Conservation (phyloP, 176 grass and related monocot species). For the Carex parvula region DNA sequence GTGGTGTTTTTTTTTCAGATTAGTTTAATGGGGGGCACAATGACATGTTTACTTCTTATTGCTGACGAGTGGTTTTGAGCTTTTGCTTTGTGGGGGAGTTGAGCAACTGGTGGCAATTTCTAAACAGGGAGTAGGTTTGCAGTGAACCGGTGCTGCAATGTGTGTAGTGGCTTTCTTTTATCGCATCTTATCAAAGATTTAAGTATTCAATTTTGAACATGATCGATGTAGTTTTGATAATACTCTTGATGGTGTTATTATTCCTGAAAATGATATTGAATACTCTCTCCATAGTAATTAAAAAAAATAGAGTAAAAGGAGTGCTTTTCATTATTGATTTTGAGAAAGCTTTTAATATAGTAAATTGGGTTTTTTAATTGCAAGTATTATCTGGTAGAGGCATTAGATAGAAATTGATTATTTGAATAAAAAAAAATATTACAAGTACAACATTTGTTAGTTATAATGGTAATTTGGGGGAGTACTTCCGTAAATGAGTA, state of each 20-base stretch:
- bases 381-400: too few relatives aligned
- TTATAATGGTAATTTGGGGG: too few relatives aligned
- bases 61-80: neutral
- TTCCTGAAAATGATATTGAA: neutral
- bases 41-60: neutral
- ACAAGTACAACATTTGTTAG: too few relatives aligned
- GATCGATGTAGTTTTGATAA: neutral
- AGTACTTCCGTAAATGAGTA: too few relatives aligned
- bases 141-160: neutral
- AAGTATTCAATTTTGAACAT: neutral
- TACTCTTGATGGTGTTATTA: neutral
- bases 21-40: constrained; percentile 16
- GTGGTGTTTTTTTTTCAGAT: constrained; percentile 25
- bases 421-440: too few relatives aligned
- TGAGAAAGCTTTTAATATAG: too few relatives aligned
- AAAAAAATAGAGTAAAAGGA: too few relatives aligned
- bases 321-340: too few relatives aligned
- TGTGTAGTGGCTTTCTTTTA: neutral
- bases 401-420: too few relatives aligned
- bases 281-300: neutral
- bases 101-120: neutral
- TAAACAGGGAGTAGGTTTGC: neutral
- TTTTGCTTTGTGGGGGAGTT: neutral
- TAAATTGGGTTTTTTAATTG: too few relatives aligned
- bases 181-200: neutral